Conservation (phyloP, 768 basidiomycete genomes). For the Russula foetens region DNA sequence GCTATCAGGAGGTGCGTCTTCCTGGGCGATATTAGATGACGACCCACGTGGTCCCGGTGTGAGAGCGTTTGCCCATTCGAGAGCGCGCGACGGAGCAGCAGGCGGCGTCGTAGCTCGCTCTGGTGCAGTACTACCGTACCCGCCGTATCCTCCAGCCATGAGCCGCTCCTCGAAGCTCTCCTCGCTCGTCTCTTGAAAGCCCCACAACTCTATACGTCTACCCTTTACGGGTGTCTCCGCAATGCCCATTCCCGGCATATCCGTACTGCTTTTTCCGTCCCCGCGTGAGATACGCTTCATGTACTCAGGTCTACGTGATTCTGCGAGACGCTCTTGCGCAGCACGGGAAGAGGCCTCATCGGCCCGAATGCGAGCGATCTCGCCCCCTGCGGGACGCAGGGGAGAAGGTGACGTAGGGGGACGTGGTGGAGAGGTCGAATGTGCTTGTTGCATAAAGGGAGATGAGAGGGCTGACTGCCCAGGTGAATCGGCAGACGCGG, state of each 20-base stretch:
- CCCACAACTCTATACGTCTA: constrained; percentile 59
- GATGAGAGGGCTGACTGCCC: constrained; percentile 25
- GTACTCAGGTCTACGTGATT: constrained; percentile 65
- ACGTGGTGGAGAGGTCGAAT: constrained; percentile 6
- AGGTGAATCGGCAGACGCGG: constrained; percentile 21
- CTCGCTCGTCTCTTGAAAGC: constrained; percentile 31
- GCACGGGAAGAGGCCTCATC: constrained; percentile 43
- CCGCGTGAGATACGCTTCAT: constrained; percentile 39
- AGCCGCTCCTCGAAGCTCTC: constrained; percentile 81
- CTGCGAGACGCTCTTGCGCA: constrained; percentile 43
- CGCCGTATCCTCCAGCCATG: constrained; percentile 75
- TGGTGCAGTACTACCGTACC: constrained; percentile 40
- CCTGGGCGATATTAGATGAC: constrained; percentile 16
- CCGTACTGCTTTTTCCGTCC: constrained; percentile 32
- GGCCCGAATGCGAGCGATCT: constrained; percentile 52
- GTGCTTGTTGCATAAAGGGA: constrained; percentile 26
- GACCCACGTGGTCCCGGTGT: constrained; percentile 37
- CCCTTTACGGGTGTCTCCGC: constrained; percentile 67
- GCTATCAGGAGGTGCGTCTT: constrained; percentile 23
- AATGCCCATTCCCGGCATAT: constrained; percentile 41
- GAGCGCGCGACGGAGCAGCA: constrained; percentile 36
- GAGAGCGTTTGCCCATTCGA: constrained; percentile 42
- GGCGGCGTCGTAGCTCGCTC: constrained; percentile 21
- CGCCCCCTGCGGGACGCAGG: constrained; percentile 35
- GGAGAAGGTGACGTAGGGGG: constrained; percentile 24